A percentile compares a stretch with the other conserved stretches of the same genome.
These are phyloP conservation scores for Isoetes taiwanensis DNA, from an alignment of 75 land plant genomes.

Conservation along the genomic window DNA sequence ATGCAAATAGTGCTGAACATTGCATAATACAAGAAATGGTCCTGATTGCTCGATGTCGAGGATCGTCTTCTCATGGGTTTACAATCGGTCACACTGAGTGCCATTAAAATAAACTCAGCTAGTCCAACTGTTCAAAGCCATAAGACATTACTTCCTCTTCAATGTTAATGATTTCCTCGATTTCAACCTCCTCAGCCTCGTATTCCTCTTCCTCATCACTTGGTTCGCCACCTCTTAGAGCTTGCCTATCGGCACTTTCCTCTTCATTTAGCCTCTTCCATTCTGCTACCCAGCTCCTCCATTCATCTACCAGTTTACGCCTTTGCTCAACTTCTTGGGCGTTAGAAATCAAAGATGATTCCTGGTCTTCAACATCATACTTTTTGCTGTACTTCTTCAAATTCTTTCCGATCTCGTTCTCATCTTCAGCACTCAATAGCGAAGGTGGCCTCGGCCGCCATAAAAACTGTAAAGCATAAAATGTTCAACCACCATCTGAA, in stretches of 20 bases:
- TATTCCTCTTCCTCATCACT: slow-evolving; percentile 91
- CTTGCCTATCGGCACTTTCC: slow-evolving; percentile 35
- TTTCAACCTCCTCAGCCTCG: slow-evolving; percentile 70
- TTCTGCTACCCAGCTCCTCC: slow-evolving; percentile 47
- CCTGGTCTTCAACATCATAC: slow-evolving; percentile 73
- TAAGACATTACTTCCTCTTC: slow-evolving; percentile 50
- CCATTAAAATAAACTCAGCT: too few species aligned
- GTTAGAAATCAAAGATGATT: slow-evolving; percentile 40
- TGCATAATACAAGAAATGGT: too few species aligned
- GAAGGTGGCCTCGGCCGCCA: slow-evolving; percentile 93
- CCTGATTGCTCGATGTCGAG: too few species aligned
- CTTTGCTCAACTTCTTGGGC: slow-evolving; percentile 74
- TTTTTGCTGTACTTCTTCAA: slow-evolving; percentile 87
- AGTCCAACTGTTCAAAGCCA: slow-evolving; percentile 31
- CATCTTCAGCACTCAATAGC: slow-evolving; percentile 54
- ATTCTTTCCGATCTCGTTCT: slow-evolving; percentile 68
- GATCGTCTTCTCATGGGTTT: too few species aligned
- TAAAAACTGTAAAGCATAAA: slow-evolving; percentile 29
- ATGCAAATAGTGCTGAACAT: too few species aligned
- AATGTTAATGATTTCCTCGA: slow-evolving; percentile 56
- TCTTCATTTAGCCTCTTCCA: slow-evolving; percentile 62
- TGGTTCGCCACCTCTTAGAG: slow-evolving; percentile 64
- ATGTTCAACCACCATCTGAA: neutral
- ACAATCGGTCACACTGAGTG: too few species aligned
- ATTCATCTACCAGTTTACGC: slow-evolving; percentile 53